Base-by-base conservation (phyloP, 2,329 filamentous ascomycete species). In the Fusarium kyushuense region DNA sequence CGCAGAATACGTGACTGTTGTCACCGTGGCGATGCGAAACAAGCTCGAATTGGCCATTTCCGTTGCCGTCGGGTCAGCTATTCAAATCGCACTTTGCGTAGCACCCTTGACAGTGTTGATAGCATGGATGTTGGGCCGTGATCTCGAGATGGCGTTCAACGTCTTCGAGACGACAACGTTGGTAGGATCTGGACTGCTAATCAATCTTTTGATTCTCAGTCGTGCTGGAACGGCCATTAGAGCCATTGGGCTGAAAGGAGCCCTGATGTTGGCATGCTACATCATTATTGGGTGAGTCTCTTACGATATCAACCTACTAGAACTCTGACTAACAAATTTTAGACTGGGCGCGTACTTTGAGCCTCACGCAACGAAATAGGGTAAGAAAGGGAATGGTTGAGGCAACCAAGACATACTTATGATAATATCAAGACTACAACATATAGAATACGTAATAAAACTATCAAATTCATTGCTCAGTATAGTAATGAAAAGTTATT, bases 121-220 rank as follows among this genome's bases (percentile, higher is more conserved):
- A 12, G 87, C 86, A 16, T 90, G 87, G 87, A 80, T 81, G 63
- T 78, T 89, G 69, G 74, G 80, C 14, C 83, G 83, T 38, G 82
- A 87, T 21, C 84, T 89, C 76, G 82, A 86, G n/a, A 82, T 93
- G 48, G 90, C 91, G 69, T 93, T 93, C 78, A 90, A 90, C 71
- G 84, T 89, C 35, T 93, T 93, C 74, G 91, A 93, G 79, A 92
- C 90, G 1, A 88, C 92, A 21, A 88, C 89, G 36, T 84, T 93
- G 72, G 90, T 93, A 72, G 86, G 91, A 6, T 87, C 85, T 4
- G 89, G 91, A 5, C 82, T 93, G 61, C 86, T 93, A 47, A 90
- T 93, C 72, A 92, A 92, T 76, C 89, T 92, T 70, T 80, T 93
- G n/a, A 90, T 93, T 54, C 84, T 91, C 29, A 90, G 92, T 70